Evolutionary conservation across 2,329 filamentous ascomycete genomes (phyloP), one percentile per base, ranked within the genome.

Genomic region (Alternaria sp.): DNA sequence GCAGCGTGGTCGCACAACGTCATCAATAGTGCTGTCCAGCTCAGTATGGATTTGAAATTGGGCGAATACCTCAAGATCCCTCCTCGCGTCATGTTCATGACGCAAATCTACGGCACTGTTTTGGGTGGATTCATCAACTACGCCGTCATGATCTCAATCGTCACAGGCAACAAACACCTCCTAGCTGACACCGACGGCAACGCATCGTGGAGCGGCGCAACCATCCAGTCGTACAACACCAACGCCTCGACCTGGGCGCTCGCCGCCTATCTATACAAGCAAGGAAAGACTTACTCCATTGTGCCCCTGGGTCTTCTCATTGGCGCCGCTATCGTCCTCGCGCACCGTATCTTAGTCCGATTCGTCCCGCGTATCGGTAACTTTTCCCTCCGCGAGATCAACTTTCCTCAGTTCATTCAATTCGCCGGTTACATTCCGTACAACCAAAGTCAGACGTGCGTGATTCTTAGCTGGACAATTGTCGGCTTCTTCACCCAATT

Each of bases 111-210:
- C 40, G 64, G 64, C 18, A 66, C 62, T 10, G 45, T 66, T 3
- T 59, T 66, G 30, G 64, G 64, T 43, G 62, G 62, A 3, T 64
- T 64, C 51, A 64, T 66, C 46, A 66, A 66, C 48, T 66, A 66
- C 38, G 64, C 62, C 3, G 59, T 66, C 27, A 66, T 66, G 64
- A 60, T 56, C 20, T 66, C 62, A 2, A 66, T 66, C 20, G 62
- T 66, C 11, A 41, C 62, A 30, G 56, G 59, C 7, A 64, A 64
- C 43, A 58, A 51, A 32, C 40, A 58, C 16, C 46, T 64, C 11
- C 59, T 66, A n/a, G 62, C 62, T n/a, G 56, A 66, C 18, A 56
- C 41, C n/a, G 58, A 64, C 43, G 64, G 64, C 8, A 54, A 66
- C 38, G 45, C 62, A 22, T 60, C 62, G 20, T 66, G 64, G 62